Conservation (phyloP, 257 asterid genomes). For the Nicotiana paniculata region DNA sequence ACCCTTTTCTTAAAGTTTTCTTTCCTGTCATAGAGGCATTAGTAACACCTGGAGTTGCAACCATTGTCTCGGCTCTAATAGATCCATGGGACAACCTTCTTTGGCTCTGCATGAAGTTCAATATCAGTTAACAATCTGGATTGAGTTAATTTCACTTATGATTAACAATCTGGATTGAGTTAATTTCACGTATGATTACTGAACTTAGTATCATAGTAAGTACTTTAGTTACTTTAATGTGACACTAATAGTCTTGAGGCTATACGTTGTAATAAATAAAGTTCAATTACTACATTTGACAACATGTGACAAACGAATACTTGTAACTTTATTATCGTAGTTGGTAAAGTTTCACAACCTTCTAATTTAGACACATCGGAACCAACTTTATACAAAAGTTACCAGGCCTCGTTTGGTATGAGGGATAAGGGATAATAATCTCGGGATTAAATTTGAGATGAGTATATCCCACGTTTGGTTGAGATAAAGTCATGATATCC, state of each 20-base stretch:
- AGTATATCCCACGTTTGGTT: too few relatives aligned
- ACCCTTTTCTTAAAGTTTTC: slow-evolving; percentile 70
- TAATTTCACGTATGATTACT: background rate
- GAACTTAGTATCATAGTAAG: background rate
- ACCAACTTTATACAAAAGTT: background rate
- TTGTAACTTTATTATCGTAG: too few relatives aligned
- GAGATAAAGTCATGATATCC: too few relatives aligned
- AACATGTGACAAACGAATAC: too few relatives aligned
- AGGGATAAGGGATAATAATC: too few relatives aligned
- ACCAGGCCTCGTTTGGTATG: too few relatives aligned
- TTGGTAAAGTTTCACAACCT: background rate
- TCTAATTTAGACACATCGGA: background rate
- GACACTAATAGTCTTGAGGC: background rate
- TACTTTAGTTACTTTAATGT: background rate
- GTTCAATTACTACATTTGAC: too few relatives aligned
- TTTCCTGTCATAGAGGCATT: slow-evolving; percentile 35
- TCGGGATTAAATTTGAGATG: too few relatives aligned
- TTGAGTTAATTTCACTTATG: background rate
- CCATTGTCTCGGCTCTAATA: slow-evolving; percentile 39
- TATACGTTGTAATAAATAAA: too few relatives aligned
- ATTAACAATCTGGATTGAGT: background rate
- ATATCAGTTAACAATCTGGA: background rate
- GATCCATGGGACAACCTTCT: slow-evolving; percentile 21
- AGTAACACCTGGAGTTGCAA: slow-evolving; percentile 45
- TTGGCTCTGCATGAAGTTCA: slow-evolving; percentile 21